Conservation (phyloP, 768 basidiomycete species). For the Chiua virens region DNA sequence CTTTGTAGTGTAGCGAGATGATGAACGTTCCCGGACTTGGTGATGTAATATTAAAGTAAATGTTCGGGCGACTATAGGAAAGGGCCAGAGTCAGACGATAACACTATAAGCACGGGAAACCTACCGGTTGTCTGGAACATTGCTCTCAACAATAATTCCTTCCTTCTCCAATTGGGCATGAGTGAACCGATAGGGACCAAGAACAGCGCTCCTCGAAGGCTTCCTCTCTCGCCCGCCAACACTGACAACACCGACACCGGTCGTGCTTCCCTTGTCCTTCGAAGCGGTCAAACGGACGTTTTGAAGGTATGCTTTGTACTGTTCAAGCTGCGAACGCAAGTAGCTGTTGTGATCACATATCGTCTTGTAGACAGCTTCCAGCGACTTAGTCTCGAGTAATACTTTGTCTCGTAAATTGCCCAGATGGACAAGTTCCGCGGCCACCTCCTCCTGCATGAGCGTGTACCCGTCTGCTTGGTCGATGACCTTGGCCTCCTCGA, state of each 20-base stretch:
- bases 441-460: constrained; percentile 97
- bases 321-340: constrained; percentile 91
- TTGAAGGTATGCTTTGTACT: constrained; percentile 99
- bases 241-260: constrained; percentile 90
- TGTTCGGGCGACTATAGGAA: constrained; percentile 80
- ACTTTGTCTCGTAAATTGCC: constrained; percentile 98
- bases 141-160: constrained; percentile 98
- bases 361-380: constrained; percentile 98
- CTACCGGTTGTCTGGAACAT: constrained; percentile 96
- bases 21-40: constrained; percentile 98
- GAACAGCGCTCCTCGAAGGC: constrained; percentile 74
- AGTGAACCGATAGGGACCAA: constrained; percentile 96
- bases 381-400: constrained; percentile 82
- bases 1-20: constrained; percentile 98
- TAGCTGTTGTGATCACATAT: constrained; percentile 99
- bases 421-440: constrained; percentile 91
- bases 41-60: constrained; percentile 98
- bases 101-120: constrained; percentile 18
- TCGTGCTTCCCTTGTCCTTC: constrained; percentile 85
- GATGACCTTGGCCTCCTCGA: constrained; percentile 87
- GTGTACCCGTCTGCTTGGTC: constrained; percentile 82
- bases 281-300: constrained; percentile 89
- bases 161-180: constrained; percentile 99
- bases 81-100: background rate
- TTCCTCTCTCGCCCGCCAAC: constrained; percentile 99